These are phyloP conservation scores for Oryza nivara DNA, from an alignment of 176 grass and related monocot species.

Conservation along the genomic window DNA sequence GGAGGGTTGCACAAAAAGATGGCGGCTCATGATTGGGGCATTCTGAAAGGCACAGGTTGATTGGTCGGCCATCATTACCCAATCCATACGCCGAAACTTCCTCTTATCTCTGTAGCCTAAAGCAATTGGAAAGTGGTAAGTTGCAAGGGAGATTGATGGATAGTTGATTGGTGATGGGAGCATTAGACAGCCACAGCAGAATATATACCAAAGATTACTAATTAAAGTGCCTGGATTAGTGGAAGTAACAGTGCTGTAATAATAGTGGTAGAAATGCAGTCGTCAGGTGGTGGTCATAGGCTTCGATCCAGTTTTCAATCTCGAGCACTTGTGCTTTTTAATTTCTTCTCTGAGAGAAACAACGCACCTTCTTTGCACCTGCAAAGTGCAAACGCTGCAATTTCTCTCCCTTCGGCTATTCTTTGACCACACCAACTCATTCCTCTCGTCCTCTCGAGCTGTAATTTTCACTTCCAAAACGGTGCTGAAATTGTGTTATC, in stretches of 20 bases:
- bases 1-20: neutral
- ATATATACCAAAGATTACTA: neutral
- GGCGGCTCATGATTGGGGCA: slow-evolving; percentile 27
- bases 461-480: neutral
- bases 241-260: slow-evolving; percentile 2
- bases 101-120: slow-evolving; percentile 6
- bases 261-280: neutral
- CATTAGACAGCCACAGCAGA: slow-evolving; percentile 11
- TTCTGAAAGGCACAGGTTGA: slow-evolving; percentile 2
- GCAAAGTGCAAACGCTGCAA: neutral
- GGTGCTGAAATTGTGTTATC: neutral
- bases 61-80: neutral
- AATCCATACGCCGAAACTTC: slow-evolving; percentile 13
- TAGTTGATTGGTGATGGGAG: neutral
- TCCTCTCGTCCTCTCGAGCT: neutral
- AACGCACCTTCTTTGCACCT: neutral
- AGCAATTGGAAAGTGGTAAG: slow-evolving; percentile 15
- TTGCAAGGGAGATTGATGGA: slow-evolving; percentile 29
- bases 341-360: neutral
- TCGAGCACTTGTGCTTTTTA: neutral
- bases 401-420: slow-evolving; percentile 7
- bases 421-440: slow-evolving; percentile 31
- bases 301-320: slow-evolving; percentile 21
- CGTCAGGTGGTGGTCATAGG: slow-evolving; percentile 3
- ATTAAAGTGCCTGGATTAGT: neutral